A percentile compares a stretch with the other conserved stretches of the same genome.
These are phyloP conservation scores for Albugo laibachii DNA, from an alignment of 352 stramenopile species.

Conservation along the genomic window DNA sequence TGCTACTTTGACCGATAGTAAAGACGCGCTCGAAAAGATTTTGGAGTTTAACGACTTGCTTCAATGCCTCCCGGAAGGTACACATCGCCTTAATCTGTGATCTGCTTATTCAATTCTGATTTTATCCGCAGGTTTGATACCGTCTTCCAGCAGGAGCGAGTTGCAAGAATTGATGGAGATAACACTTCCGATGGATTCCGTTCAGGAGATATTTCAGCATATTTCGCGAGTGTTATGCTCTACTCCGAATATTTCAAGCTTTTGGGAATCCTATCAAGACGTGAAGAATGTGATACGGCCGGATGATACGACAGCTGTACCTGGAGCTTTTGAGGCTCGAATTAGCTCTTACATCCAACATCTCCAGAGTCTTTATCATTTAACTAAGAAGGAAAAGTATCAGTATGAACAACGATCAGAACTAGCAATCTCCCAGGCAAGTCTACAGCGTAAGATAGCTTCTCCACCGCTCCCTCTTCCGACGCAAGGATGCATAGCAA, in stretches of 20 bases:
- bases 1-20: slow-evolving; percentile 23
- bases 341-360: slow-evolving; percentile 52
- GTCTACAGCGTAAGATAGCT: slow-evolving; percentile 42
- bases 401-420: slow-evolving; percentile 46
- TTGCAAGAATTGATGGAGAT: slow-evolving; percentile 58
- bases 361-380: slow-evolving; percentile 43
- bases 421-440: slow-evolving; percentile 25
- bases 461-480: slow-evolving; percentile 53
- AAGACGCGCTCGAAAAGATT: slow-evolving; percentile 45
- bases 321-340: slow-evolving; percentile 43
- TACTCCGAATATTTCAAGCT: slow-evolving; percentile 9
- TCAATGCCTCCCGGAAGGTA: slow-evolving; percentile 35
- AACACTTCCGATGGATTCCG: slow-evolving; percentile 48
- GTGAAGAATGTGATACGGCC: too few species aligned
- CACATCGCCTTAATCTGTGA: not conserved
- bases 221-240: slow-evolving; percentile 14
- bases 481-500: slow-evolving; percentile 65
- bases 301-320: not conserved
- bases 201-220: slow-evolving; percentile 64
- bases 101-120: not conserved
- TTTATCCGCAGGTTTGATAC: slow-evolving; percentile 14
- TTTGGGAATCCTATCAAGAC: too few species aligned
- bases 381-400: slow-evolving; percentile 68
- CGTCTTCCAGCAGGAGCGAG: slow-evolving; percentile 6
- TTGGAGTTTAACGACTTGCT: slow-evolving; percentile 38